Evolutionary conservation across 83 land plant genomes (phyloP).

Genomic region (Diphasiastrum complanatum): DNA sequence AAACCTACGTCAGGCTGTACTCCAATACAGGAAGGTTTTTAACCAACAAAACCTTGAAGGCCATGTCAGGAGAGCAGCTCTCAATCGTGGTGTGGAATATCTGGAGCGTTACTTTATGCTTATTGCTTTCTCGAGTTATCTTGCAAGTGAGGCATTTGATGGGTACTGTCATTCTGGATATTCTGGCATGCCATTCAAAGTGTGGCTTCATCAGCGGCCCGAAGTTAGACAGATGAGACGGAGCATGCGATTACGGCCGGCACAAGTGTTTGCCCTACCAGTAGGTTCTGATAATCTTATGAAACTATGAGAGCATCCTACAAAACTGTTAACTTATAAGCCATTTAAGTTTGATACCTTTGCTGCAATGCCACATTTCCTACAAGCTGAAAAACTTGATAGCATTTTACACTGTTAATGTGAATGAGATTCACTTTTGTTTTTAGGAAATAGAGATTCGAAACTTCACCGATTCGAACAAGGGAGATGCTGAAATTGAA

Average conservation of each 20-base stretch:
- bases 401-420: background rate
- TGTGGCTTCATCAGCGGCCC: slow-evolving; percentile 4
- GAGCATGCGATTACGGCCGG: slow-evolving; percentile 9
- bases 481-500: slow-evolving; percentile 7
- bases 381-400: background rate
- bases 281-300: background rate
- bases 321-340: no score
- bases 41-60: slow-evolving; percentile 15
- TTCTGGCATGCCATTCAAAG: slow-evolving; percentile 2
- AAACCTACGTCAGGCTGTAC: slow-evolving; percentile 8
- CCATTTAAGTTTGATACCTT: no score
- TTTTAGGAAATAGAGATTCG: slow-evolving; percentile 4
- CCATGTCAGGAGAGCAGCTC: slow-evolving; percentile 11
- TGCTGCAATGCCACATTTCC: no score
- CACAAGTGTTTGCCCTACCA: slow-evolving; percentile 1
- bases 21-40: slow-evolving; percentile 4
- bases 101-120: no score
- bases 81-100: slow-evolving; percentile 12
- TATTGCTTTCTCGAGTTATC: slow-evolving; percentile 2
- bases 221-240: slow-evolving; percentile 11
- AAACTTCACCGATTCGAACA: background rate
- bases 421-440: background rate
- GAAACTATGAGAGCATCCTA: no score
- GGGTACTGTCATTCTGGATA: slow-evolving; percentile 1
- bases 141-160: slow-evolving; percentile 7